Evolutionary conservation across 2,329 filamentous ascomycete genomes (phyloP), one percentile per base, ranked within the genome.

Genomic region (Ciborinia camelliae): DNA sequence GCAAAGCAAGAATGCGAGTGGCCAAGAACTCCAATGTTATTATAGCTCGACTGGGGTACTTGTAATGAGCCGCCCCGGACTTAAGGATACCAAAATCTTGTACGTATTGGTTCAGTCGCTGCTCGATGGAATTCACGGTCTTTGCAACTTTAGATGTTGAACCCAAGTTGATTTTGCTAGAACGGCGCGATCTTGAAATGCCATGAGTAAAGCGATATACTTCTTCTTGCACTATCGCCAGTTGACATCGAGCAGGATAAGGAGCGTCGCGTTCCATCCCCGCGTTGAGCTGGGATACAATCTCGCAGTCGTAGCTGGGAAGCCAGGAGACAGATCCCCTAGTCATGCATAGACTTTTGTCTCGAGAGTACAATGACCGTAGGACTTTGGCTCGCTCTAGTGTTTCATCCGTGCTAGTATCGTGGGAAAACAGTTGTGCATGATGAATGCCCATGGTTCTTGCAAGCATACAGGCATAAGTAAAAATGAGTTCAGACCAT

Each of bases 261-360:
- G 54, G 26, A 5, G 39, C 35, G 7, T 58, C 37, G 23, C 35
- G 35, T 1, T 32, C 39, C 15, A 58, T 58, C 6, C 26, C 62
- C 3, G 62, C 45, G n/a, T 8, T 39, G 15, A 64, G 3, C 14
- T 59, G 62, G 30, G 23, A 10, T 41, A 35, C 32, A 43, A 64
- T 64, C 2, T 51, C 50, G 53, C 52, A 64, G 37, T 64, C 62
- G 18, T 59, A 39, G 32, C 28, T 64, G 23, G 53, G 62, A 9
- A 64, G 53, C 62, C 62, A 64, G 4, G 62, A 64, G 5, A 64
- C 53, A 43, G 62, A 59, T 8, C 62, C 62, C 7, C 62, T 43
- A 59, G 62, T 59, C 35, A 39, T 59, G 62, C 62, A 64, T 39
- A 64, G 50, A 15, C 62, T 64, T 41, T 64, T 64, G 23, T 64